Base-by-base conservation (phyloP, 2,329 filamentous ascomycete species). In the Microcyclosporella mali region DNA sequence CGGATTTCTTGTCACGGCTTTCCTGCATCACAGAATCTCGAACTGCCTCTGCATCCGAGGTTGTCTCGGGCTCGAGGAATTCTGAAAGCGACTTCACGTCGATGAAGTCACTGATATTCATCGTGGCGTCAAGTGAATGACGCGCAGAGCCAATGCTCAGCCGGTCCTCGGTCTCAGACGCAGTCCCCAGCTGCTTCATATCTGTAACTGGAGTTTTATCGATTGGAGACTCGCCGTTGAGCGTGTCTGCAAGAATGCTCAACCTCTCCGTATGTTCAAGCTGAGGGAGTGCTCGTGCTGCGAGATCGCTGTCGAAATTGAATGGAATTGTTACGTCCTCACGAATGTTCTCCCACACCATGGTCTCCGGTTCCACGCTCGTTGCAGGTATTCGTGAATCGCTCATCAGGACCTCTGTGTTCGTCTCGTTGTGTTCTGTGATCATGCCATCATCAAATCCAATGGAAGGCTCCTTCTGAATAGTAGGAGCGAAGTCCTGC, bases 81-180 rank as follows among this genome's bases (percentile, higher is more conserved):
- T 55, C 55, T 17, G 51, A 37, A 16, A 58, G 47, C 11, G 51
- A 53, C 27, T 45, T 39, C 11, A 56, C 37, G 36, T 62, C 57
- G 33, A 62, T 43, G 43, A 58, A 60, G 21, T 62, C 58, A 40
- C 54, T 59, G 15, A 62, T 33, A 29, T 59, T 52, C 16, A 60
- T 44, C 2, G 53, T 57, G 1, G 49, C 37, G 33, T 56, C 49
- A 8, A 45, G 6, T 6, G 46, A 49, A 9, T 31, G 32, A 25
- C 37, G 45, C 6, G n/a, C 9, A 25, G 21, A 25, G 21, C 21
- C 21, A 9, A 14, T 21, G 9, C 14, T 15, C 16, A 17, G 14
- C 18, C 33, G 33, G 3, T 6, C 14, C 16, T 18, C 33, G 8
- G 33, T 6, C 18, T 18, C 33, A 17, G 18, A 17, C 10, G 33